Percentiles rank a stretch among this genome's conserved stretches.
phyloP scores from a whole-genome alignment of 2,329 filamentous ascomycete species.

The Beauveria medogensis region DNA sequence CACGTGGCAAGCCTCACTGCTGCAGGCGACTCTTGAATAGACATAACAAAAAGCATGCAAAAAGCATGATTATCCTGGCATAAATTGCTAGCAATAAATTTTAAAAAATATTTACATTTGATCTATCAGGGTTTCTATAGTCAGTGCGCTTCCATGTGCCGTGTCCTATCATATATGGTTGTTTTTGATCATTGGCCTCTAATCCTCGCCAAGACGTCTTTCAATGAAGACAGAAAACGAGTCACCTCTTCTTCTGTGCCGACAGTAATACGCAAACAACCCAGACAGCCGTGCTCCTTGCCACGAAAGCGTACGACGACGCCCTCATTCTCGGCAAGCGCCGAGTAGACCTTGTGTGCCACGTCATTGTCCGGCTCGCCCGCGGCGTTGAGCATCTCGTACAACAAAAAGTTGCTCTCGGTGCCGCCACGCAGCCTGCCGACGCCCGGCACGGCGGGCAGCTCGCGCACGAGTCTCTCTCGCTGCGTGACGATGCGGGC shows the following conservation, averaged over 20 bases:
- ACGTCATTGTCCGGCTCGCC: slow-evolving; percentile 71
- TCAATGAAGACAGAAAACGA: slow-evolving; percentile 64
- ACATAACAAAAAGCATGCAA: neutral
- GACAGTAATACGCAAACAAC: slow-evolving; percentile 84
- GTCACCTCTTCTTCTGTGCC: slow-evolving; percentile 83
- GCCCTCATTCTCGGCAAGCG: slow-evolving; percentile 73
- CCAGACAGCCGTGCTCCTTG: slow-evolving; percentile 81
- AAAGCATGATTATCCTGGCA: neutral
- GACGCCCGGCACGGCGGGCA: slow-evolving; percentile 69
- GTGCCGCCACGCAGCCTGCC: slow-evolving; percentile 73
- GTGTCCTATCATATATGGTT: neutral
- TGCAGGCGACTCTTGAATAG: slow-evolving; percentile 9
- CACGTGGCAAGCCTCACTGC: neutral
- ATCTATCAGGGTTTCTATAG: neutral
- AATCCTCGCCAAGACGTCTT: slow-evolving; percentile 39
- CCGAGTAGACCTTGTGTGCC: slow-evolving; percentile 75
- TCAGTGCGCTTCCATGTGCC: neutral
- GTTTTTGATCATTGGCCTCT: slow-evolving; percentile 14
- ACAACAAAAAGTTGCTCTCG: slow-evolving; percentile 83
- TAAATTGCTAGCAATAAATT: neutral
- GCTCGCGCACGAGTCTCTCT: slow-evolving; percentile 62
- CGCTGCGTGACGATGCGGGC: slow-evolving; percentile 68
- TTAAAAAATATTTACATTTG: neutral
- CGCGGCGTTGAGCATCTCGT: slow-evolving; percentile 69
- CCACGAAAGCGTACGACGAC: slow-evolving; percentile 92